A percentile compares a stretch with the other conserved stretches of the same genome.
Conservation (phyloP, 2,329 filamentous ascomycete species). For the Fusarium equiseti region DNA sequence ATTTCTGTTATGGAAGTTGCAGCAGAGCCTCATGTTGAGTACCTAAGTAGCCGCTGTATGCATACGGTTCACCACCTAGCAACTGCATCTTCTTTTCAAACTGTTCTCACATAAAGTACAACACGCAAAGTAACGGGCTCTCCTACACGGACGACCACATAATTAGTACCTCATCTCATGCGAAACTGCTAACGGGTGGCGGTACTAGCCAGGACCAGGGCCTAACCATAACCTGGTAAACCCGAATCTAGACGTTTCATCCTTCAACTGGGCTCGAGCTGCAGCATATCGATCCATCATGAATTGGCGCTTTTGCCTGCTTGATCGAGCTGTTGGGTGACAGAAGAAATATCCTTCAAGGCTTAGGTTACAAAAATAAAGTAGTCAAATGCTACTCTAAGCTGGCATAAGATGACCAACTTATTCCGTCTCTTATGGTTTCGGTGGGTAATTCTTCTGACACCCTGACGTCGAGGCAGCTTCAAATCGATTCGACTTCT, state of each 20-base stretch:
- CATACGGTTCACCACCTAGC: not conserved
- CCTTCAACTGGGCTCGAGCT: conserved; percentile 32
- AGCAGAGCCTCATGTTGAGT: conserved; percentile 4
- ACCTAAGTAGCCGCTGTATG: not conserved
- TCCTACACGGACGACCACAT: conserved; percentile 13
- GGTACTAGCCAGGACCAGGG: conserved; percentile 39
- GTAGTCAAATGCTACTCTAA: not conserved
- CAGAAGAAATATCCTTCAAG: not conserved
- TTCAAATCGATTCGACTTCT: not conserved
- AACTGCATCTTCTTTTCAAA: conserved; percentile 1
- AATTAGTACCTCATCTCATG: conserved; percentile 19
- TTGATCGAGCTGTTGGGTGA: not conserved
- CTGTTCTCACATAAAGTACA: conserved; percentile 7
- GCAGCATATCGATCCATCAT: conserved; percentile 9
- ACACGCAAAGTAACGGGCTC: conserved; percentile 14
- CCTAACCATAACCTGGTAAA: conserved; percentile 19
- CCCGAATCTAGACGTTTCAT: conserved; percentile 46
- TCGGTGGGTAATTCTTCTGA: not conserved
- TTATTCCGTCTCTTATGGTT: not conserved
- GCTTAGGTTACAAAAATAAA: not conserved
- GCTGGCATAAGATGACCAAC: not conserved
- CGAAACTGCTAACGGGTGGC: conserved; percentile 15
- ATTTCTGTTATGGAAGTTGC: conserved; percentile 1
- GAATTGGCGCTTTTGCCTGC: conserved; percentile 32
- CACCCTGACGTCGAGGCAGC: not conserved